These are phyloP conservation scores for Globisporangium radiosum DNA, from an alignment of 352 stramenopile genomes.

Conservation along the genomic window DNA sequence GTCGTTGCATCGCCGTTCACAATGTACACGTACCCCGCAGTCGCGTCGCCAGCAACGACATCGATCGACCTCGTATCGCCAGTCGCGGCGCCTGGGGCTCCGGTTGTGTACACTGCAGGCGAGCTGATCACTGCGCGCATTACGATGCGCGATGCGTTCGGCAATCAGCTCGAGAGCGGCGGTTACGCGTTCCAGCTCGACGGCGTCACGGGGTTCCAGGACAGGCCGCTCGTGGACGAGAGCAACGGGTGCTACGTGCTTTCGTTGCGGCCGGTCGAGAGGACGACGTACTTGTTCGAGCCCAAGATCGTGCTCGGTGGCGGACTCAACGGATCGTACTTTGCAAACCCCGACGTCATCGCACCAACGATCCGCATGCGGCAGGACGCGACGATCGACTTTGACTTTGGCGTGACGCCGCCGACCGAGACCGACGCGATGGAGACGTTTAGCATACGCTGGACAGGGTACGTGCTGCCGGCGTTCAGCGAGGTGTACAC, in stretches of 20 bases:
- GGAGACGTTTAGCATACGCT: slow-evolving; percentile 50
- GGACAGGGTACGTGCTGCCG: slow-evolving; percentile 44
- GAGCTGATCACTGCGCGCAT: slow-evolving; percentile 26
- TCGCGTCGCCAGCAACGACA: slow-evolving; percentile 32
- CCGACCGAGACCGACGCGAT: slow-evolving; percentile 28
- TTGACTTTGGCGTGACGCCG: slow-evolving; percentile 38
- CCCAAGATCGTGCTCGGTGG: slow-evolving; percentile 40
- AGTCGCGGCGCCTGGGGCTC: slow-evolving; percentile 10
- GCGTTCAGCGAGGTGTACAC: slow-evolving; percentile 51
- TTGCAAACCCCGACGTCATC: slow-evolving; percentile 20
- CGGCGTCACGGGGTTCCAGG: slow-evolving; percentile 13
- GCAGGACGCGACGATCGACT: slow-evolving; percentile 29
- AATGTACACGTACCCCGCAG: slow-evolving; percentile 46
- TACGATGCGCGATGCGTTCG: slow-evolving; percentile 35
- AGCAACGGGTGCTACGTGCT: slow-evolving; percentile 38
- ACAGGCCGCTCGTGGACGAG: slow-evolving; percentile 22
- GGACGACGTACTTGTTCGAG: slow-evolving; percentile 28
- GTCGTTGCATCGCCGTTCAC: slow-evolving; percentile 45
- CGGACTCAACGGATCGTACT: slow-evolving; percentile 55
- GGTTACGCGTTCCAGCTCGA: slow-evolving; percentile 41
- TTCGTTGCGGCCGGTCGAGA: slow-evolving; percentile 17
- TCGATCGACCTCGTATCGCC: slow-evolving; percentile 45
- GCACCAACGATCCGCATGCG: slow-evolving; percentile 22
- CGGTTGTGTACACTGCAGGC: slow-evolving; percentile 27
- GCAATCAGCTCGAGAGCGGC: slow-evolving; percentile 46